Base-by-base conservation (phyloP, 306 rosid species). In the Lupinus albus region DNA sequence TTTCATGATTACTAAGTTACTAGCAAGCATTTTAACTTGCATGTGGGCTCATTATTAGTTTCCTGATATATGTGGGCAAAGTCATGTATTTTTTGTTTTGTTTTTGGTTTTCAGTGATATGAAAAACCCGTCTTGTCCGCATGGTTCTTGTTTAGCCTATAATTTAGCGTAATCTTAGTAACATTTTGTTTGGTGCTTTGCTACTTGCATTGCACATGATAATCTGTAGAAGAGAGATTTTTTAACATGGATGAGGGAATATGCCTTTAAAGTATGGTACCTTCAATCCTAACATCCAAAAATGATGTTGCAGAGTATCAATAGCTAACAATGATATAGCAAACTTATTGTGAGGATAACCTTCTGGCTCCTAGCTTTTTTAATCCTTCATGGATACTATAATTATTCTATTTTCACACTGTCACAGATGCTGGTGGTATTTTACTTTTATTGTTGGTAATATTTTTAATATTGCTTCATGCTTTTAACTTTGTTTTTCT, bases 111-210 rank as follows among this genome's bases (percentile, higher is more conserved):
- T 44, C 30, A 7, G 51, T 54, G 18, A 41, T 67, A 74, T 67
- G 52, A 66, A 17, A 8, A 33, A 39, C 39, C 7, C 21, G 35
- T 11, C 12, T 47, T 47, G 46, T 20, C 5, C 56, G 17, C 3
- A 46, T 64, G 17, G 46, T 16, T 38, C 60, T 12, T 47, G 41
- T 35, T 7, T 64, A 9, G n/a, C 9, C 15, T 49, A 18, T 56
- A 67, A 61, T 39, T 64, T 25, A 36, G 20, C 14, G 14, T 20
- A n/a, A 49, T 9, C 35, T 16, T 46, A 9, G 48, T 28, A 18
- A 32, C 49, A 39, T 58, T 73, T 14, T 42, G 11, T 57, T 15
- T 58, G 58, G 58, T 46, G n/a, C 9, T 60, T 50, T 67, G 39
- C 61, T 75, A n/a, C 49, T 36, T 74, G 41, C 28, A 21, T 57